These are phyloP conservation scores for Pisolithus microcarpus DNA, from an alignment of 768 basidiomycete genomes.

Conservation along the genomic window DNA sequence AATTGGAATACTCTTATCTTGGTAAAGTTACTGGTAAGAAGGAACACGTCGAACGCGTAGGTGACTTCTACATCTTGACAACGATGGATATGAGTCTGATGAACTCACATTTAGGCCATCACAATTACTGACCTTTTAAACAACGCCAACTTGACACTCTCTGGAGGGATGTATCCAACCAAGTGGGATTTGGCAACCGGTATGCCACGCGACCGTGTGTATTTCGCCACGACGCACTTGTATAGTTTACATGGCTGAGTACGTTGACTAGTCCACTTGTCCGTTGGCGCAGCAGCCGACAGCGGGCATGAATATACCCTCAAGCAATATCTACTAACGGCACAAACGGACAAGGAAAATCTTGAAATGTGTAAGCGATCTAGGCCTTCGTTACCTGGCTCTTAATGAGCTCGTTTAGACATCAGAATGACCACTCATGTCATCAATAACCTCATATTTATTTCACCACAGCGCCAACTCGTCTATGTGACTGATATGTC, in stretches of 20 bases:
- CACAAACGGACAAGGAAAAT: conserved; percentile 49
- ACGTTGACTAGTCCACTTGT: conserved; percentile 33
- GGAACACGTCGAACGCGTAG: conserved; percentile 50
- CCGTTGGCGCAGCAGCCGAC: conserved; percentile 63
- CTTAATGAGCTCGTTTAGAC: conserved; percentile 32
- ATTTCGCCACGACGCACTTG: neutral
- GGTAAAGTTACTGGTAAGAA: conserved; percentile 70
- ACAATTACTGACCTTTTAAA: conserved; percentile 43
- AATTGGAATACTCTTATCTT: conserved; percentile 81
- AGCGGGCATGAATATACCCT: conserved; percentile 75
- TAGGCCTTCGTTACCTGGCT: conserved; percentile 3
- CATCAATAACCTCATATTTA: conserved; percentile 56
- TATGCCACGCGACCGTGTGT: conserved; percentile 41
- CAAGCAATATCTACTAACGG: conserved; percentile 65
- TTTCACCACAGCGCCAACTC: conserved; percentile 56
- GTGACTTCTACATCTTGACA: conserved; percentile 10
- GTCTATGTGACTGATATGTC: conserved; percentile 60
- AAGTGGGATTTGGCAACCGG: conserved; percentile 47
- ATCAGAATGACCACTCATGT: conserved; percentile 55
- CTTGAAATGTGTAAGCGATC: conserved; percentile 56
- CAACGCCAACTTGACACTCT: conserved; percentile 35
- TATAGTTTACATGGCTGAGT: neutral
- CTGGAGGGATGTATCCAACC: conserved; percentile 60
- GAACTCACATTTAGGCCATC: conserved; percentile 32
- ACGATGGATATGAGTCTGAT: neutral